These are phyloP conservation scores for Pythium scleroteichum DNA, from an alignment of 352 stramenopile species.

Conservation along the genomic window DNA sequence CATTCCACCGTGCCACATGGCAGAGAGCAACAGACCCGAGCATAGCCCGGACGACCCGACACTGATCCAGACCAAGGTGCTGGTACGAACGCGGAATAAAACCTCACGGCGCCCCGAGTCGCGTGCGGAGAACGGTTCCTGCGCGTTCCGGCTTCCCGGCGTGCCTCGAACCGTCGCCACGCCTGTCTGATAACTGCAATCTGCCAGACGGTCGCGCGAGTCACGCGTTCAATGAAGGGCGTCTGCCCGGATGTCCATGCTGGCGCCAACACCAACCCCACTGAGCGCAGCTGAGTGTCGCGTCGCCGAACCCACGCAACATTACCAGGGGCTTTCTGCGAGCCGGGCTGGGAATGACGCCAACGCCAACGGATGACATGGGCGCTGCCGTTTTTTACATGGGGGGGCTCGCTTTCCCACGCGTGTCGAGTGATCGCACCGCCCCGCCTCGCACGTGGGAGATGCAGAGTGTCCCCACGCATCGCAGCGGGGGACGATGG, in stretches of 20 bases:
- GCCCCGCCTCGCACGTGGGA: constrained; percentile 1
- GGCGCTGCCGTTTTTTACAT: too few relatives aligned
- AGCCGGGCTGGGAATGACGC: too few relatives aligned
- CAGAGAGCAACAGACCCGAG: not conserved
- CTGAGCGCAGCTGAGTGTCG: too few relatives aligned
- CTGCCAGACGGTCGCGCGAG: not conserved
- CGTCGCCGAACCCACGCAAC: too few relatives aligned
- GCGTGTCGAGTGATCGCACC: too few relatives aligned
- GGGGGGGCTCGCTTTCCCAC: too few relatives aligned
- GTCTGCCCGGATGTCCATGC: too few relatives aligned
- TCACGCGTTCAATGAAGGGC: not conserved
- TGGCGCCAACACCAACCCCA: not conserved
- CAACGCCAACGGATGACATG: too few relatives aligned
- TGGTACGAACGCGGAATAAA: not conserved
- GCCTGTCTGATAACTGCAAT: constrained; percentile 12
- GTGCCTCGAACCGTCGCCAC: not conserved
- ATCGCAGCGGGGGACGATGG: not conserved
- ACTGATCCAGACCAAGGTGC: not conserved
- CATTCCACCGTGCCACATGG: constrained; percentile 12
- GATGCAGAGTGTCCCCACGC: not conserved
- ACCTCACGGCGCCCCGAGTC: constrained; percentile 5
- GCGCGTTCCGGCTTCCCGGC: constrained; percentile 12
- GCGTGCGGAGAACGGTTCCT: constrained; percentile 14
- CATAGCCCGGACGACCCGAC: constrained; percentile 8
- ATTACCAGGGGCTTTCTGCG: too few relatives aligned